These are phyloP conservation scores for Plectosphaerella sp. DNA, from an alignment of 2,329 filamentous ascomycete genomes.

Conservation along the genomic window DNA sequence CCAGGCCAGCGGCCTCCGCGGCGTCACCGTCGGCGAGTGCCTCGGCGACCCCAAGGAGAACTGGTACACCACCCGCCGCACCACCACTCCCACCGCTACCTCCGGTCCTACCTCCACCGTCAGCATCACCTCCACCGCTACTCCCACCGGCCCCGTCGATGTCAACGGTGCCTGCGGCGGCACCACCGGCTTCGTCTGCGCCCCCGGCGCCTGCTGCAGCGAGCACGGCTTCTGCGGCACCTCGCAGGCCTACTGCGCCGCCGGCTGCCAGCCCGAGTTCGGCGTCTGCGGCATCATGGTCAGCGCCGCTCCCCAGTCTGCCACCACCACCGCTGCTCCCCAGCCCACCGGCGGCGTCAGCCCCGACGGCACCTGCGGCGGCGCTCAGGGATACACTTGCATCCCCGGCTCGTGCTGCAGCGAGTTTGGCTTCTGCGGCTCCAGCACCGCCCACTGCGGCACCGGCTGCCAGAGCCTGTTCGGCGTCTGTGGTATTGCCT, in stretches of 20 bases:
- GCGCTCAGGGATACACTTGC: slow-evolving; percentile 4
- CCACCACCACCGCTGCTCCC: not conserved
- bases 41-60: slow-evolving; percentile 38
- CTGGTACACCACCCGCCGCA: slow-evolving; percentile 37
- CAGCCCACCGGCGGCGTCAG: slow-evolving; percentile 5
- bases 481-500: slow-evolving; percentile 7
- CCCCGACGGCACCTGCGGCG: slow-evolving; percentile 7
- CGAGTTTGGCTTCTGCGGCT: slow-evolving; percentile 12
- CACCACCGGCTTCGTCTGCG: not conserved
- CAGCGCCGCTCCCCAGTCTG: not conserved
- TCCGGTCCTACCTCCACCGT: slow-evolving; percentile 4
- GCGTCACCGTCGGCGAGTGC: slow-evolving; percentile 46
- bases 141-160: slow-evolving; percentile 10
- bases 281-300: slow-evolving; percentile 3
- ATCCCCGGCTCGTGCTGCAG: slow-evolving; percentile 11
- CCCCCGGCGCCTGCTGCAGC: slow-evolving; percentile 2
- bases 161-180: slow-evolving; percentile 5
- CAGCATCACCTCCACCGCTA: slow-evolving; percentile 9
- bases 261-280: slow-evolving; percentile 3
- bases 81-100: slow-evolving; percentile 11
- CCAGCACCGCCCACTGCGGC: slow-evolving; percentile 9
- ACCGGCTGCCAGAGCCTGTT: slow-evolving; percentile 10
- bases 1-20: slow-evolving; percentile 28
- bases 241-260: slow-evolving; percentile 1
- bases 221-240: slow-evolving; percentile 4